A percentile compares a stretch with the other conserved stretches of the same genome.
phyloP scores from a whole-genome alignment of 108 stramenopile species.

The Hondaea fermentalgiana region DNA sequence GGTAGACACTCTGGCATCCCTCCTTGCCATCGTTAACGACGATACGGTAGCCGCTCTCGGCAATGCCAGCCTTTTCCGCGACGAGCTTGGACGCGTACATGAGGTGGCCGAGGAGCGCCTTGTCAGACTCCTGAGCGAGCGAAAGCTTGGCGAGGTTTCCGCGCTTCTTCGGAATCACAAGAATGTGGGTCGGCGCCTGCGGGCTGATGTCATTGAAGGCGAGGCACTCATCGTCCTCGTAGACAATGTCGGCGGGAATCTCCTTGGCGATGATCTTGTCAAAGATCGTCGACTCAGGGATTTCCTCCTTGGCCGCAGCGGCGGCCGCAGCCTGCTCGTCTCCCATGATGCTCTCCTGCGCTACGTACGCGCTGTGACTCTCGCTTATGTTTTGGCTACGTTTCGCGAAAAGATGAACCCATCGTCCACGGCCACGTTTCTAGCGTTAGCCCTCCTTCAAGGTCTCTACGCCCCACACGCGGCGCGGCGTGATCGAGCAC shows the following conservation, averaged over 20 bases:
- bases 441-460: too few relatives aligned
- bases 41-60: slow-evolving; percentile 11
- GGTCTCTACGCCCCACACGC: too few relatives aligned
- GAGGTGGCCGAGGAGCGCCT: slow-evolving; percentile 85
- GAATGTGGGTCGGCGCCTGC: slow-evolving; percentile 78
- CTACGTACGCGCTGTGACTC: neutral
- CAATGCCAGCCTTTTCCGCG: neutral
- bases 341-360: neutral
- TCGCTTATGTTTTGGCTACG: too few relatives aligned
- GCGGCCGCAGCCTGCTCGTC: neutral
- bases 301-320: neutral
- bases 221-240: slow-evolving; percentile 77
- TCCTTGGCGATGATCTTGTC: slow-evolving; percentile 80
- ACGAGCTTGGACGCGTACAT: slow-evolving; percentile 58
- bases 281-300: slow-evolving; percentile 63
- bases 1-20: slow-evolving; percentile 52
- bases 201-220: slow-evolving; percentile 91
- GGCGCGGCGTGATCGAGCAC: too few relatives aligned
- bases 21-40: slow-evolving; percentile 55
- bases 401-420: too few relatives aligned
- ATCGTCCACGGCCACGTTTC: too few relatives aligned
- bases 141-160: slow-evolving; percentile 78
- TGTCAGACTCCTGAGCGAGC: slow-evolving; percentile 77
- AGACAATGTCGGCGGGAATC: slow-evolving; percentile 80
- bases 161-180: slow-evolving; percentile 91